Evolutionary conservation across 2,329 filamentous ascomycete species (phyloP).

Genomic region (Erysiphe pulchra): DNA sequence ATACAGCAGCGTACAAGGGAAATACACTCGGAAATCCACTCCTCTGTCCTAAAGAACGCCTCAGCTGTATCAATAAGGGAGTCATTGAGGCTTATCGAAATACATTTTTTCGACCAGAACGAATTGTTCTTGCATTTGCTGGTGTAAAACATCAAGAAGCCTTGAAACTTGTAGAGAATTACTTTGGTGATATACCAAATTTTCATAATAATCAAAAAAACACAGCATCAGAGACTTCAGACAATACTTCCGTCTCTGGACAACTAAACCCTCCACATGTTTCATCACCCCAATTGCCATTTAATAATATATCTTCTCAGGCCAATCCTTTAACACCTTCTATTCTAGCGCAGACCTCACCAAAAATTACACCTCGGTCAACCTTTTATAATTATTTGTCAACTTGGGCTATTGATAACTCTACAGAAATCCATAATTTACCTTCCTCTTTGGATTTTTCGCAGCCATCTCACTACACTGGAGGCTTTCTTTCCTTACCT

Average conservation of each 20-base stretch:
- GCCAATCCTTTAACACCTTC: no score
- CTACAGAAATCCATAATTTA: conserved; percentile 17
- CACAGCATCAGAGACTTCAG: conserved; percentile 31
- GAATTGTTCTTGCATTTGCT: conserved; percentile 86
- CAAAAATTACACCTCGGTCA: no score
- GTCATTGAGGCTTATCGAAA: conserved; percentile 58
- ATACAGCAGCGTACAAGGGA: conserved; percentile 85
- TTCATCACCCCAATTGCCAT: no score
- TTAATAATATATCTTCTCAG: no score
- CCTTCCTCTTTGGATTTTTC: conserved; percentile 28
- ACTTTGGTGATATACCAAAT: conserved; percentile 74
- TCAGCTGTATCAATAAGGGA: conserved; percentile 45
- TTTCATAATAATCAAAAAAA: conserved; percentile 23
- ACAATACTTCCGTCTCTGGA: conserved; percentile 60
- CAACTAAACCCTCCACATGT: conserved; percentile 58
- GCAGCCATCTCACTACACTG: conserved; percentile 60
- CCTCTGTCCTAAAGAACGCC: conserved; percentile 64
- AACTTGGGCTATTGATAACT: conserved; percentile 23
- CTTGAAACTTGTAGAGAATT: conserved; percentile 51
- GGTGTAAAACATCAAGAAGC: conserved; percentile 66
- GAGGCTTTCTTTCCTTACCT: conserved; percentile 72
- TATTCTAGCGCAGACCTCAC: no score
- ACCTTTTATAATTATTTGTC: no score
- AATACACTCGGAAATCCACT: conserved; percentile 90
- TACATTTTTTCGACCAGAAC: conserved; percentile 66